Conservation (phyloP, 2,329 filamentous ascomycete species). For the Curvularia spicifera region DNA sequence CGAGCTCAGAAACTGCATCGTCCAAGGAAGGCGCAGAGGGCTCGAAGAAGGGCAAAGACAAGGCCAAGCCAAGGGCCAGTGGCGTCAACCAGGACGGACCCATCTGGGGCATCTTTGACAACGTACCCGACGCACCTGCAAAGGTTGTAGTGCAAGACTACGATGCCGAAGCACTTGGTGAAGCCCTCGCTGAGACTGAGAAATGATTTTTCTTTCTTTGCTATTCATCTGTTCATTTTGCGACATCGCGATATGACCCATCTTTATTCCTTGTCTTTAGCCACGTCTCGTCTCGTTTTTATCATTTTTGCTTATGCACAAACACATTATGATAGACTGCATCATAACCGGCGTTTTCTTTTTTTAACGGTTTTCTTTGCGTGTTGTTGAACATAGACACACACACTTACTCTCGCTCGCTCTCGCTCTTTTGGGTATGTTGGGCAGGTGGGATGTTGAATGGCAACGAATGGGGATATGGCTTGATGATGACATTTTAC, state of each 20-base stretch:
- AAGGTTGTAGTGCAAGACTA: conserved; percentile 47
- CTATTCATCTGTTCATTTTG: background rate
- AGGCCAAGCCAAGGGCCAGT: conserved; percentile 36
- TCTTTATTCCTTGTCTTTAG: background rate
- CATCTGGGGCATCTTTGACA: conserved; percentile 50
- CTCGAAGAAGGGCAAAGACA: conserved; percentile 21
- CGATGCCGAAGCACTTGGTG: conserved; percentile 48
- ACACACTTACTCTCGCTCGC: background rate
- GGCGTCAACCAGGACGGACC: conserved; percentile 50
- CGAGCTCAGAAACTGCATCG: conserved; percentile 19
- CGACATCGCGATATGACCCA: background rate
- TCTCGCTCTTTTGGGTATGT: background rate
- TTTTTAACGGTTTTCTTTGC: background rate
- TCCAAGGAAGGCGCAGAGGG: conserved; percentile 8
- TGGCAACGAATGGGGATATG: background rate
- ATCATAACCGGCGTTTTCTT: background rate
- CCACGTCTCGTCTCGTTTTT: background rate
- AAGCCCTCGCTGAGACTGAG: conserved; percentile 34
- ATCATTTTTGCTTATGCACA: background rate
- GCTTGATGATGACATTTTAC: background rate
- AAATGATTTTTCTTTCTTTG: background rate
- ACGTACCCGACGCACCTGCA: conserved; percentile 41
- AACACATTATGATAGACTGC: conserved; percentile 5
- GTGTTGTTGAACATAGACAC: background rate
- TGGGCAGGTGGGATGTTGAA: background rate